Evolutionary conservation across 2,329 filamentous ascomycete species (phyloP).

Genomic region (Alternaria alternata): DNA sequence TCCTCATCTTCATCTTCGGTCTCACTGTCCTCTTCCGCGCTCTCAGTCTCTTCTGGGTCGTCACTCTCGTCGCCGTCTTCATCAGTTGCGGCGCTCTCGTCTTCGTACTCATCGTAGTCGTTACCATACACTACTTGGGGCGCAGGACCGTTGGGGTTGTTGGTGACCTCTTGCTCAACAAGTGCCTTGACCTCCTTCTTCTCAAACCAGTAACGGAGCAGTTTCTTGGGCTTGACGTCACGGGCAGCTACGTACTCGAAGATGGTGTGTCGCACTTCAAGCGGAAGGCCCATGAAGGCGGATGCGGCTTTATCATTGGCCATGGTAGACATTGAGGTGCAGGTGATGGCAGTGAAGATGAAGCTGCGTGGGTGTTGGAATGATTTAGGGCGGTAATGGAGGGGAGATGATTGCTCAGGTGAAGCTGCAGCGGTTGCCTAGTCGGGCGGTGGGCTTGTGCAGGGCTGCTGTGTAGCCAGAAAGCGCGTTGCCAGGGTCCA

Average conservation of each 20-base stretch:
- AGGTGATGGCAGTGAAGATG: neutral
- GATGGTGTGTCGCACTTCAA: slow-evolving; percentile 45
- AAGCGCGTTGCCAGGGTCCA: neutral
- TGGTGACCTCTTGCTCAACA: slow-evolving; percentile 18
- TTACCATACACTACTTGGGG: slow-evolving; percentile 19
- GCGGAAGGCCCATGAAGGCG: slow-evolving; percentile 35
- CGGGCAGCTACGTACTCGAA: slow-evolving; percentile 32
- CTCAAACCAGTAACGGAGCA: slow-evolving; percentile 49
- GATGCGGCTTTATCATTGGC: slow-evolving; percentile 9
- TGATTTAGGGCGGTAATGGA: neutral
- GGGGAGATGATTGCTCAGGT: neutral
- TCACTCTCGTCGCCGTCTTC: slow-evolving; percentile 21
- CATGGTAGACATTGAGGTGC: slow-evolving; percentile 7
- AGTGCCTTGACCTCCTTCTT: slow-evolving; percentile 37
- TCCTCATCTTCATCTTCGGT: slow-evolving; percentile 7
- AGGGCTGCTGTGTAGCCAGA: slow-evolving; percentile 15
- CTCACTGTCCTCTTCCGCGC: slow-evolving; percentile 13
- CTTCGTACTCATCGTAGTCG: slow-evolving; percentile 15
- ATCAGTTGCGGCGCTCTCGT: slow-evolving; percentile 18
- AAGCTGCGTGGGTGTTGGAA: neutral
- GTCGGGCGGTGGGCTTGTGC: slow-evolving; percentile 12
- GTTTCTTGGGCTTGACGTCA: slow-evolving; percentile 29
- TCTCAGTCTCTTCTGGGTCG: slow-evolving; percentile 15
- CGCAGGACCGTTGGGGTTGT: slow-evolving; percentile 19
- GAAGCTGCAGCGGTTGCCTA: slow-evolving; percentile 25